These are phyloP conservation scores for Neonectria magnoliae DNA, from an alignment of 2,329 filamentous ascomycete species.

Conservation along the genomic window DNA sequence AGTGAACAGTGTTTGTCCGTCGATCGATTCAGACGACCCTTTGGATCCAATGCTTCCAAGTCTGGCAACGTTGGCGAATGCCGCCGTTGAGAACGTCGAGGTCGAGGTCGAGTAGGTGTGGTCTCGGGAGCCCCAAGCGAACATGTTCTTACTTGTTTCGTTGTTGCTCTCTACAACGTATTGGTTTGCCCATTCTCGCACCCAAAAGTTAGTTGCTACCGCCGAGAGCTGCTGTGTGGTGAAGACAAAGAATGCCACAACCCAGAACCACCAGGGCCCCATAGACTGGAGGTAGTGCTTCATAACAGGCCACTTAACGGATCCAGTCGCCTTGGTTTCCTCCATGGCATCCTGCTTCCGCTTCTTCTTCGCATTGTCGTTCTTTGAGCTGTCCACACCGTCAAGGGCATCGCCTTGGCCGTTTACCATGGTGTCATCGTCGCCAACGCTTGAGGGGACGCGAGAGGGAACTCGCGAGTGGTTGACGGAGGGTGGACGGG, in stretches of 20 bases:
- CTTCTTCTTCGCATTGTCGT: constrained; percentile 55
- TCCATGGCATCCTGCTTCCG: constrained; percentile 64
- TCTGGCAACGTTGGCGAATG: constrained; percentile 52
- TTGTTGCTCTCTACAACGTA: constrained; percentile 66
- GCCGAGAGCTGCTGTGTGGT: constrained; percentile 83
- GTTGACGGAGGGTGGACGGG: constrained; percentile 73
- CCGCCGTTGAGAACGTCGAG: constrained; percentile 40
- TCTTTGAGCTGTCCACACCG: constrained; percentile 58
- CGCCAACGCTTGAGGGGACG: constrained; percentile 78
- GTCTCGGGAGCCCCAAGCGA: constrained; percentile 32
- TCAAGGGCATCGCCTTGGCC: constrained; percentile 58
- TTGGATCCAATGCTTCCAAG: constrained; percentile 44
- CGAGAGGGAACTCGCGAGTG: constrained; percentile 81
- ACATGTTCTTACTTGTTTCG: not conserved
- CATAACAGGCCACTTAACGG: constrained; percentile 89
- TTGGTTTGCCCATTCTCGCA: constrained; percentile 92
- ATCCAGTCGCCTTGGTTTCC: constrained; percentile 84
- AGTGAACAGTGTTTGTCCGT: constrained; percentile 25
- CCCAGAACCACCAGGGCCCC: constrained; percentile 98
- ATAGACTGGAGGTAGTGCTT: constrained; percentile 87
- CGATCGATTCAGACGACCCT: not conserved
- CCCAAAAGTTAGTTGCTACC: constrained; percentile 93
- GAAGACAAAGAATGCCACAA: constrained; percentile 79
- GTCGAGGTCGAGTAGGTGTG: constrained; percentile 39
- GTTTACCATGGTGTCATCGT: constrained; percentile 67